These are phyloP conservation scores for Petunia hybrid DNA, from an alignment of 305 asterid species.

Conservation along the genomic window DNA sequence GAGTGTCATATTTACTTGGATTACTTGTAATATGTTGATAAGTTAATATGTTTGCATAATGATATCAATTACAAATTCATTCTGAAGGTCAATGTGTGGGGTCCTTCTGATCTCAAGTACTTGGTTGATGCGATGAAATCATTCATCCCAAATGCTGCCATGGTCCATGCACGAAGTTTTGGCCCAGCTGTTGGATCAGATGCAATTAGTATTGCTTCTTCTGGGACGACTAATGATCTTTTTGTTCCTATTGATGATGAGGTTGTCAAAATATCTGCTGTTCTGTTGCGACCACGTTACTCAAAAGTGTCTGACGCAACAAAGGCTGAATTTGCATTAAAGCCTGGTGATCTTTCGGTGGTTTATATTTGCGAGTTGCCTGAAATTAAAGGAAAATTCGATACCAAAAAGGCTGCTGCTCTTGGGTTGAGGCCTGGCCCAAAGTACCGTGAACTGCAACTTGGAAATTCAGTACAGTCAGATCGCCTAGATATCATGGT, in stretches of 20 bases:
- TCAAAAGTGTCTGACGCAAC: constrained; percentile 42
- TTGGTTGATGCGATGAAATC: constrained; percentile 87
- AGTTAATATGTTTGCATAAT: not conserved
- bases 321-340: constrained; percentile 34
- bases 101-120: constrained; percentile 86
- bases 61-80: constrained; percentile 2
- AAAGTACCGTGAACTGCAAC: constrained; percentile 74
- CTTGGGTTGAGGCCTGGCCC: constrained; percentile 91
- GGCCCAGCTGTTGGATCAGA: constrained; percentile 60
- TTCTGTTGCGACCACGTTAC: constrained; percentile 66
- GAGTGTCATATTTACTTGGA: constrained; percentile 45
- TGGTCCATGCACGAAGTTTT: constrained; percentile 82
- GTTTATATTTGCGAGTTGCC: constrained; percentile 77
- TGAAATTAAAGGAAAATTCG: constrained; percentile 85
- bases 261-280: constrained; percentile 85
- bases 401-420: constrained; percentile 72
- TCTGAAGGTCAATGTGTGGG: constrained; percentile 88
- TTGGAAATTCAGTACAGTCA: constrained; percentile 78
- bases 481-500: constrained; percentile 62
- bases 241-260: constrained; percentile 76
- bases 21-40: not conserved
- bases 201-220: constrained; percentile 42
- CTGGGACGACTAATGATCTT: constrained; percentile 50
- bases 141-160: constrained; percentile 84
- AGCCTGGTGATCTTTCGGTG: constrained; percentile 51